Evolutionary conservation across 1,139 yeast species (phyloP).

Genomic region (Scheffersomyces stambukii): DNA sequence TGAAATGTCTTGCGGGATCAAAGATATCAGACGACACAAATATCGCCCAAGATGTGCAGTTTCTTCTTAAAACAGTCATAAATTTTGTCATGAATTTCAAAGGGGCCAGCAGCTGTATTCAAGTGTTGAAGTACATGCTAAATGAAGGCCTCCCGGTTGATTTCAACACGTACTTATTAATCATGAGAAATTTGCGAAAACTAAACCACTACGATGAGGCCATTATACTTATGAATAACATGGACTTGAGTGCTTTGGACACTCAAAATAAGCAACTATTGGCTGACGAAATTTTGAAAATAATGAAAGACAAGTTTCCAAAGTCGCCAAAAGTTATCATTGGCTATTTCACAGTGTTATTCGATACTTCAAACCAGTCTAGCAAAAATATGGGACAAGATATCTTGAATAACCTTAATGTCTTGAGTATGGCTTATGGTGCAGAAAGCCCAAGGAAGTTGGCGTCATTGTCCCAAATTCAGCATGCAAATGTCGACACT

Average conservation of each 20-base stretch:
- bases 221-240: conserved; percentile 27
- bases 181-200: conserved; percentile 26
- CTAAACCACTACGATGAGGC: conserved; percentile 34
- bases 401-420: conserved; percentile 21
- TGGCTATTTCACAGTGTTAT: conserved; percentile 36
- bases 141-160: conserved; percentile 24
- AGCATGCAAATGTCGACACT: conserved; percentile 29
- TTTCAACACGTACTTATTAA: conserved; percentile 20
- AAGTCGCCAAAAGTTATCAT: conserved; percentile 32
- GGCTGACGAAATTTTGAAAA: conserved; percentile 27
- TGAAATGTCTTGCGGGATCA: conserved; percentile 14
- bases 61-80: conserved; percentile 25
- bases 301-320: conserved; percentile 29
- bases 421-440: conserved; percentile 21
- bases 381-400: conserved; percentile 12
- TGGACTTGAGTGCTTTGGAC: conserved; percentile 20
- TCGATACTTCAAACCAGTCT: conserved; percentile 12
- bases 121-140: conserved; percentile 31
- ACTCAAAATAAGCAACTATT: conserved; percentile 9
- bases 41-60: conserved; percentile 21
- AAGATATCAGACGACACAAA: conserved; percentile 13
- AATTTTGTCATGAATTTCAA: conserved; percentile 36
- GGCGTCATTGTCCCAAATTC: conserved; percentile 13
- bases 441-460: no score
- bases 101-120: conserved; percentile 29